phyloP scores from a whole-genome alignment of 2,329 filamentous ascomycete species.

The Teratosphaeria pseudoeucalypti region DNA sequence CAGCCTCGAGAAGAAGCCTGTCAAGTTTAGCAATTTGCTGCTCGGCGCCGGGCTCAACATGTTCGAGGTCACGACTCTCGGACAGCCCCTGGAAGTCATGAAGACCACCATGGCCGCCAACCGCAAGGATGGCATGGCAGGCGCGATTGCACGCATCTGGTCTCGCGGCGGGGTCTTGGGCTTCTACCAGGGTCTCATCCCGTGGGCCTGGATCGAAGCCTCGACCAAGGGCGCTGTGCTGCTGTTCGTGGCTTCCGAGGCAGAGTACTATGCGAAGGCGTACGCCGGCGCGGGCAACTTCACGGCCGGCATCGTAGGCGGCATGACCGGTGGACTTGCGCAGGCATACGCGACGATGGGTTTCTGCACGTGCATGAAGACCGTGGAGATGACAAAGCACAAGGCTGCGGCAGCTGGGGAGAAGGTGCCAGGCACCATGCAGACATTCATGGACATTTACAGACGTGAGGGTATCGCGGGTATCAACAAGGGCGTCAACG shows the following conservation, averaged over 20 bases:
- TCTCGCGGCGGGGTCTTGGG: slow-evolving; percentile 82
- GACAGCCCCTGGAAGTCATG: slow-evolving; percentile 87
- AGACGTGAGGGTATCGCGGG: slow-evolving; percentile 83
- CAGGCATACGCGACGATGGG: slow-evolving; percentile 99
- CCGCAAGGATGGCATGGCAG: slow-evolving; percentile 73
- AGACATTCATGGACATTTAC: slow-evolving; percentile 96
- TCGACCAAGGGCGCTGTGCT: slow-evolving; percentile 98
- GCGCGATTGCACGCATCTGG: slow-evolving; percentile 82
- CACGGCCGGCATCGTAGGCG: slow-evolving; percentile 75
- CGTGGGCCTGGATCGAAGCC: slow-evolving; percentile 99
- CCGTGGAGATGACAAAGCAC: slow-evolving; percentile 97
- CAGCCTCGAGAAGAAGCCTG: slow-evolving; percentile 90
- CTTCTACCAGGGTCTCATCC: slow-evolving; percentile 99
- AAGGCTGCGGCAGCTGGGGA: slow-evolving; percentile 77
- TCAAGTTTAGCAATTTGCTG: slow-evolving; percentile 99
- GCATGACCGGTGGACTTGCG: slow-evolving; percentile 87
- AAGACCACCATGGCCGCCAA: slow-evolving; percentile 99
- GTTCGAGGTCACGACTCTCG: slow-evolving; percentile 72
- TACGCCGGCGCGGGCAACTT: slow-evolving; percentile 71
- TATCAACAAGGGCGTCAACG: slow-evolving; percentile 98
- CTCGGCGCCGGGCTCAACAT: slow-evolving; percentile 88
- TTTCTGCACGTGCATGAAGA: slow-evolving; percentile 99
- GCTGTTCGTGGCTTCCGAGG: slow-evolving; percentile 96
- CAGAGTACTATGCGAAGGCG: slow-evolving; percentile 78
- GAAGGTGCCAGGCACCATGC: slow-evolving; percentile 81